Evolutionary conservation across 2,329 filamentous ascomycete species (phyloP), one percentile per base, ranked within the genome.

Genomic region (Ceratocystis papillata): DNA sequence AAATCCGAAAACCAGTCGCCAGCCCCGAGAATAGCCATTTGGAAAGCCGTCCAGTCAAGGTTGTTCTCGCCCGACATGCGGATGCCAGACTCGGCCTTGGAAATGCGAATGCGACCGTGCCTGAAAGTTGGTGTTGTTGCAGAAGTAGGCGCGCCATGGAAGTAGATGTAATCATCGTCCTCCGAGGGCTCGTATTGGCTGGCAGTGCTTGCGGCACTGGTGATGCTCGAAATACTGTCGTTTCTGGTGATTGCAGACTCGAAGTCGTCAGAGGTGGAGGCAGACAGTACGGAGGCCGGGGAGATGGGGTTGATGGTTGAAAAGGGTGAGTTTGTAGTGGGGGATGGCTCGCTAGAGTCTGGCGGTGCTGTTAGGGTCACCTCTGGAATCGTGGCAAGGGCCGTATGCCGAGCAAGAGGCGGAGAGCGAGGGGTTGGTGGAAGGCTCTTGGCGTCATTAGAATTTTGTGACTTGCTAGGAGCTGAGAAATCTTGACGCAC

Each of bases 21-120:
- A 4, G 81, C 81, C 53, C 83, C 83, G 0, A 82, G 74, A 62
- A 86, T 84, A 17, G 84, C 83, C 79, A 85, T 84, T 73, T 87
- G 83, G 71, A 85, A 86, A 2, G 83, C 83, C 5, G 80, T 83
- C 83, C 83, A 86, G 75, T 87, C 83, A 2, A 86, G 73, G 7
- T 76, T 79, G 61, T 81, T 65, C 22, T 69, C 69, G 17, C 60
- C 57, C 30, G 64, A 22, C 60, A 66, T 62, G 20, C 65, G 66
- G 41, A 69, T 65, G 25, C 73, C 69, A 6, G 78, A 70, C 62
- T 81, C 78, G 2, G 76, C 73, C 70, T 79, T 80, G 63, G 77
- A 71, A 62, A 85, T 73, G 2, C 81, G 77, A 68, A 86, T 83
- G 2, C 78, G 78, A 0, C 83, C 83, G 69, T 86, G 83, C 6